phyloP scores from a whole-genome alignment of 805 yeast species.

The Dipodascopsis uninucleata region DNA sequence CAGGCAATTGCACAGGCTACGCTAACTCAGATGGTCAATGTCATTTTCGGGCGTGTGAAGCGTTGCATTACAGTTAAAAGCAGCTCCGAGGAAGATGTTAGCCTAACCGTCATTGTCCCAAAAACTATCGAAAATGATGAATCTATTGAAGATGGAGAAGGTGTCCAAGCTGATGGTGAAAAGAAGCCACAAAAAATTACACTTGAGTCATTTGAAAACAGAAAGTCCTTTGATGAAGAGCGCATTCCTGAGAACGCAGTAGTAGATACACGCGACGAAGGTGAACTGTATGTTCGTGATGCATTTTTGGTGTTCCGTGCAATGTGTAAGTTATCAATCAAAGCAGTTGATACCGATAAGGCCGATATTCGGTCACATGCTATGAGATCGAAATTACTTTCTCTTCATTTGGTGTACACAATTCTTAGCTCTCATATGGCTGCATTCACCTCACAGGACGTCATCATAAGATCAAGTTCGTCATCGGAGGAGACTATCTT shows the following conservation, averaged over 20 bases:
- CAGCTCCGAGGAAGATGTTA: constrained; percentile 3
- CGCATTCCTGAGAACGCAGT: constrained; percentile 35
- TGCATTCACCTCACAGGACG: constrained; percentile 54
- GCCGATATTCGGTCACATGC: constrained; percentile 79
- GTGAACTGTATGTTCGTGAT: constrained; percentile 75
- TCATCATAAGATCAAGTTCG: constrained; percentile 35
- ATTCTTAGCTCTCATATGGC: constrained; percentile 81
- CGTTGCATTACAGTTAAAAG: constrained; percentile 30
- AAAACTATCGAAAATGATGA: background rate
- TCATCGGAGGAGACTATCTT: constrained; percentile 51
- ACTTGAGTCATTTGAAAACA: constrained; percentile 34
- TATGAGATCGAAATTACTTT: constrained; percentile 83
- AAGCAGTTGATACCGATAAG: constrained; percentile 60
- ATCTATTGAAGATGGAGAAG: background rate
- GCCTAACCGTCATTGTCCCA: constrained; percentile 19
- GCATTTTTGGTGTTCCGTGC: constrained; percentile 91
- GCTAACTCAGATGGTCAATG: constrained; percentile 81
- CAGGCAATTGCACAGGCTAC: constrained; percentile 96
- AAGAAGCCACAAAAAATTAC: constrained; percentile 29
- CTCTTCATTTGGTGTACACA: constrained; percentile 82
- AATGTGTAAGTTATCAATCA: constrained; percentile 88
- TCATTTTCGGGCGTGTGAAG: constrained; percentile 73
- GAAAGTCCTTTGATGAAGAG: constrained; percentile 33
- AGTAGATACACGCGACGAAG: constrained; percentile 49
- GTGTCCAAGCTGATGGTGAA: background rate